phyloP scores from a whole-genome alignment of 164 flowering plant genomes.

The Pachysandra terminalis region DNA sequence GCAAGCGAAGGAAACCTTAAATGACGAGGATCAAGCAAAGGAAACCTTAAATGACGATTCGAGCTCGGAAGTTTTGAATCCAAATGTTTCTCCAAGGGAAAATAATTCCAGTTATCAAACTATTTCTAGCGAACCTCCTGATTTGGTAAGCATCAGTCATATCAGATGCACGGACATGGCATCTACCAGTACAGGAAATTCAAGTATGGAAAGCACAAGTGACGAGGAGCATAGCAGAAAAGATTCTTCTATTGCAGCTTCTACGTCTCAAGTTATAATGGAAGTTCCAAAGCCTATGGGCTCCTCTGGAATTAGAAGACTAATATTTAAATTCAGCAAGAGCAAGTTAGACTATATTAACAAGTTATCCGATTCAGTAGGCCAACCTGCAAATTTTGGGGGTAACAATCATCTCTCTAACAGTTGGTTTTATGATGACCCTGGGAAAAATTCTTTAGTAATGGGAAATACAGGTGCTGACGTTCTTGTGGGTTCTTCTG shows the following conservation, averaged over 20 bases:
- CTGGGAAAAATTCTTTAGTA: constrained; percentile 8
- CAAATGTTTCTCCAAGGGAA: constrained; percentile 36
- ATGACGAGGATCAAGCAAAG: constrained; percentile 15
- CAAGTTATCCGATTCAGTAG: constrained; percentile 4
- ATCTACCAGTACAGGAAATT: constrained; percentile 29
- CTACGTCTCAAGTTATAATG: constrained; percentile 36
- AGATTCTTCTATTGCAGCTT: constrained; percentile 18
- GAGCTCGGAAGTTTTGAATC: constrained; percentile 55
- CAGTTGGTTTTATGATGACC: constrained; percentile 4
- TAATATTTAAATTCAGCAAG: constrained; percentile 62
- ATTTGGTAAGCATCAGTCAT: constrained; percentile 14
- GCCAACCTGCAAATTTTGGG: constrained; percentile 3
- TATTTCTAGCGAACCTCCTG: constrained; percentile 28
- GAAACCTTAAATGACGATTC: constrained; percentile 47
- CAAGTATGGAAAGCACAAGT: constrained; percentile 31
- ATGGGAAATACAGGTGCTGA: constrained; percentile 7
- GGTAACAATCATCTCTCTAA: constrained; percentile 1
- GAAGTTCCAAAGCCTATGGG: constrained; percentile 54
- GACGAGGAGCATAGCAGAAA: constrained; percentile 25
- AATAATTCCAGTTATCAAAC: constrained; percentile 28
- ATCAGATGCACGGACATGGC: constrained; percentile 23
- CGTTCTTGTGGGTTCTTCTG: constrained; percentile 1
- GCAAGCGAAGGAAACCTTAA: too few species aligned
- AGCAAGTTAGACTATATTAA: constrained; percentile 31
- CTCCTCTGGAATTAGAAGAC: constrained; percentile 57